These are phyloP conservation scores for Hyaloscypha hepaticicola DNA, from an alignment of 495 filamentous ascomycete genomes.

Conservation along the genomic window DNA sequence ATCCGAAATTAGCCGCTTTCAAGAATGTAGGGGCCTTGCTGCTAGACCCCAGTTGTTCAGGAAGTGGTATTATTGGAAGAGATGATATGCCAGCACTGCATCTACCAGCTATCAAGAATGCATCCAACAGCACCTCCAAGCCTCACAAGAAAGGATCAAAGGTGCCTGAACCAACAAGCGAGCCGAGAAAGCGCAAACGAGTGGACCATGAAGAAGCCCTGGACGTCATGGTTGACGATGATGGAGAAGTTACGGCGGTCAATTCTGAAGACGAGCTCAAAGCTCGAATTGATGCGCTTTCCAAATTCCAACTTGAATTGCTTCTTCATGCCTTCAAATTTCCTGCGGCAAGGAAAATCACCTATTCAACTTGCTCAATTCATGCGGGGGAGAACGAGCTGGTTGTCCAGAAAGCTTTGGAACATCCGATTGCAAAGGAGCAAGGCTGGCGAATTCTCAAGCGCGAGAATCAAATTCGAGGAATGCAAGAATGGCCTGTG, in stretches of 20 bases:
- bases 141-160: constrained; percentile 27
- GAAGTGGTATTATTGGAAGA: constrained; percentile 88
- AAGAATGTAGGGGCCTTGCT: constrained; percentile 69
- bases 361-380: constrained; percentile 91
- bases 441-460: constrained; percentile 75
- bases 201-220: constrained; percentile 33
- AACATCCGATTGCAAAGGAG: constrained; percentile 59
- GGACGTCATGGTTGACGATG: constrained; percentile 48
- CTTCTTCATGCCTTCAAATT: constrained; percentile 83
- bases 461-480: constrained; percentile 67
- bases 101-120: constrained; percentile 43
- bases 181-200: constrained; percentile 36
- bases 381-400: constrained; percentile 83
- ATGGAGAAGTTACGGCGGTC: constrained; percentile 41
- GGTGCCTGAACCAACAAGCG: constrained; percentile 27
- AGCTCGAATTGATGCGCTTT: constrained; percentile 66
- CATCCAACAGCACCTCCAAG: constrained; percentile 13
- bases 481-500: constrained; percentile 68
- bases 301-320: constrained; percentile 73
- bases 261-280: constrained; percentile 44
- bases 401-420: constrained; percentile 70
- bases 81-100: constrained; percentile 68
- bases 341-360: constrained; percentile 71
- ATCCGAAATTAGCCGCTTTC: constrained; percentile 53
- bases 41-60: constrained; percentile 91